These are phyloP conservation scores for Rhipidocladum racemiflorum DNA, from an alignment of 176 grass and related monocot genomes.

Conservation along the genomic window DNA sequence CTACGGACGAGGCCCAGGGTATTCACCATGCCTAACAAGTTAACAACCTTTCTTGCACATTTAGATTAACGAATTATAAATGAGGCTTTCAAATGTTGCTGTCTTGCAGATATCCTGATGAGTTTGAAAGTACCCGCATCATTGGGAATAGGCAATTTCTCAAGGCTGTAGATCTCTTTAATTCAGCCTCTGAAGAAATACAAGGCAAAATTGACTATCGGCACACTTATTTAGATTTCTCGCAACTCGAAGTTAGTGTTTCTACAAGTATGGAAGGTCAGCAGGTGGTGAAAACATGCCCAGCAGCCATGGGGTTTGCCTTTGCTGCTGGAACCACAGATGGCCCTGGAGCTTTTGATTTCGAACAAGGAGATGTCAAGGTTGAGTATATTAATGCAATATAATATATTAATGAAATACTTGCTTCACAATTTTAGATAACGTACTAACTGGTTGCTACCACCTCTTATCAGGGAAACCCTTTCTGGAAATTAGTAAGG, in stretches of 20 bases:
- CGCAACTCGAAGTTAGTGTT: constrained; percentile 66
- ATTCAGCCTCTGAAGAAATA: constrained; percentile 76
- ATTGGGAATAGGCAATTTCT: constrained; percentile 83
- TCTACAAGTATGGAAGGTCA: constrained; percentile 43
- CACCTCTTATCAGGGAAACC: constrained; percentile 69
- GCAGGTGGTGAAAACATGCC: constrained; percentile 77
- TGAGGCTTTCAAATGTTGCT: constrained; percentile 11
- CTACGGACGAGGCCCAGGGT: constrained; percentile 92
- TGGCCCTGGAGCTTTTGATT: constrained; percentile 97
- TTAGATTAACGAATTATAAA: background rate
- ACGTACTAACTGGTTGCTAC: constrained; percentile 16
- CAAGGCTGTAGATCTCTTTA: constrained; percentile 83
- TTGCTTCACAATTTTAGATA: constrained; percentile 9
- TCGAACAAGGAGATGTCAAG: constrained; percentile 86
- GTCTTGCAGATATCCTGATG: constrained; percentile 79
- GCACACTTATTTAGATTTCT: constrained; percentile 89
- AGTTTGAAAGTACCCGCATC: constrained; percentile 92
- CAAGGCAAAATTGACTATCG: constrained; percentile 71
- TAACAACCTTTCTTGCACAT: background rate
- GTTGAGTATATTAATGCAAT: constrained; percentile 46
- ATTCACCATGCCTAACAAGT: constrained; percentile 26
- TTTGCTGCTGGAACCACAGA: constrained; percentile 99
- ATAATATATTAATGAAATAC: constrained; percentile 25
- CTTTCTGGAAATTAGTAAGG: constrained; percentile 93
- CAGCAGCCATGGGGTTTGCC: constrained; percentile 90